Evolutionary conservation across 345 rosid genomes (phyloP).

Genomic region (Arabidopsis thaliana): TAIR10.1 NC_003076.8:5767001-5767500

Average conservation of each 20-base stretch:
- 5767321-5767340: background rate
- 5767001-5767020: background rate
- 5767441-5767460: constrained; percentile 44
- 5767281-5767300: constrained; percentile 28
- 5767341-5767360: background rate
- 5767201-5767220: background rate
- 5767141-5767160: constrained; percentile 11
- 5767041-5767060: background rate
- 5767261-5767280: constrained; percentile 11
- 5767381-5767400: constrained; percentile 12
- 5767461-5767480: constrained; percentile 63
- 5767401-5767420: constrained; percentile 10
- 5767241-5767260: constrained; percentile 6
- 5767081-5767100: constrained; percentile 20
- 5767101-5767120: constrained; percentile 8
- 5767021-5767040: background rate
- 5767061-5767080: constrained; percentile 10
- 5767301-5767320: constrained; percentile 12
- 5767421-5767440: constrained; percentile 19
- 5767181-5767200: constrained; percentile 30
- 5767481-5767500: constrained; percentile 54
- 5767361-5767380: constrained; percentile 29
- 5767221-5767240: constrained; percentile 17
- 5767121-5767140: background rate
- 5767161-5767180: constrained; percentile 23